A percentile compares a stretch with the other conserved stretches of the same genome.
phyloP scores from a whole-genome alignment of 495 filamentous ascomycete genomes.

The Aspergillus bertholletiae region DNA sequence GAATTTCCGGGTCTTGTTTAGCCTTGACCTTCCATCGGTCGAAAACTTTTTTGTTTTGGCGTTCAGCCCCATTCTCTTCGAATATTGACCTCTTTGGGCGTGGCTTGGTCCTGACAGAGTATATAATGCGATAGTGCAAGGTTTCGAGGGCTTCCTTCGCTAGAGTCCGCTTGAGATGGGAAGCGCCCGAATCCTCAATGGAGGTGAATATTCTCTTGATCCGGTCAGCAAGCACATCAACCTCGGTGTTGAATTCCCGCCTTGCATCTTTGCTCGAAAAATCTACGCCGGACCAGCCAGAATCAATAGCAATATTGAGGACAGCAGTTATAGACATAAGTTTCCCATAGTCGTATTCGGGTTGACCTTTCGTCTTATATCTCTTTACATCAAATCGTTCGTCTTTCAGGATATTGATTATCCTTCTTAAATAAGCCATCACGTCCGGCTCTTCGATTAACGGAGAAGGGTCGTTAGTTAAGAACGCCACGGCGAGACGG shows the following conservation, averaged over 20 bases:
- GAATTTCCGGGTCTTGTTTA: slow-evolving; percentile 9
- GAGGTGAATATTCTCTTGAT: slow-evolving; percentile 64
- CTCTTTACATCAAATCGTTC: slow-evolving; percentile 44
- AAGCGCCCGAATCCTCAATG: slow-evolving; percentile 73
- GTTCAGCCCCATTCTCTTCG: slow-evolving; percentile 15
- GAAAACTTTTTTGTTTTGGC: background rate
- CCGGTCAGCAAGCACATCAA: slow-evolving; percentile 61
- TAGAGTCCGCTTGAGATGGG: slow-evolving; percentile 66
- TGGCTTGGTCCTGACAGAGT: slow-evolving; percentile 65
- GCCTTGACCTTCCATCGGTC: slow-evolving; percentile 9
- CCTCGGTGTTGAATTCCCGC: slow-evolving; percentile 58
- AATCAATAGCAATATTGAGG: slow-evolving; percentile 71
- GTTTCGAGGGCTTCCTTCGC: slow-evolving; percentile 70
- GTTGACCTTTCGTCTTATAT: slow-evolving; percentile 21
- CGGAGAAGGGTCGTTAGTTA: slow-evolving; percentile 51
- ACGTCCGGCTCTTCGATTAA: slow-evolving; percentile 39
- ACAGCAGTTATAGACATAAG: slow-evolving; percentile 61
- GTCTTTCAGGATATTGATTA: slow-evolving; percentile 51
- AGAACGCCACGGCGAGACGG: slow-evolving; percentile 69
- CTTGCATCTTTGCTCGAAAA: slow-evolving; percentile 34
- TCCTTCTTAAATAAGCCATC: slow-evolving; percentile 46
- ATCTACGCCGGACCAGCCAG: slow-evolving; percentile 40
- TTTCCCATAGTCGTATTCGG: slow-evolving; percentile 61
- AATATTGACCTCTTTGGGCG: slow-evolving; percentile 58
- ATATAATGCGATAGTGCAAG: slow-evolving; percentile 65